Evolutionary conservation across 768 basidiomycete species (phyloP), one percentile per base, ranked within the genome.

Genomic region (Gautieria morchelliformis): DNA sequence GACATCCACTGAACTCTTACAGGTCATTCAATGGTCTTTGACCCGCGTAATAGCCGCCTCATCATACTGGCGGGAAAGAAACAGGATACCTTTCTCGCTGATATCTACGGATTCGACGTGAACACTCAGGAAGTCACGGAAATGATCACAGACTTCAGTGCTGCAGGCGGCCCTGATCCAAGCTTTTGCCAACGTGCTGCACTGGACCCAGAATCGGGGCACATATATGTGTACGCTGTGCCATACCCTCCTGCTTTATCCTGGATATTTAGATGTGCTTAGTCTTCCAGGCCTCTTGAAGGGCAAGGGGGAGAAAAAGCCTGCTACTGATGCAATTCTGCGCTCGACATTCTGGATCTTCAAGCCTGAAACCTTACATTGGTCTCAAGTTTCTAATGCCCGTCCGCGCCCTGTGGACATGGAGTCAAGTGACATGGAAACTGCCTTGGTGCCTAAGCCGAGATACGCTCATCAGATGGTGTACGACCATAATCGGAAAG

Each of bases 1-100:
- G 42, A 56, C 27, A 24, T 48, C 51, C 39, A 44, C 41, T 27
- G 27, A 37, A 27, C 41, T 40, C 5, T 19, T 42, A 32, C 14
- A 30, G 86, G 87, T 0, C 89, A 91, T 69, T 88, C 87, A 4
- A 91, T 92, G 89, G 78, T 89, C 4, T 73, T 89, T 19, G 88
- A 90, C 54, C 72, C 83, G 5, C 69, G 67, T 11, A 69, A 77
- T 0, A 78, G 77, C 37, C 79, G 75, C 0, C 73, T 90, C 15
- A 85, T 80, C 66, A 83, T 91, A 44, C 85, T 90, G 61, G 87
- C 82, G 11, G 89, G 89, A 1, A 83, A 87, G 66, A 75, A 79
- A 17, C 81, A 83, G 27, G 61, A 85, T 22, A 79, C 73, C 58
- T 83, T 82, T 59, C 75, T 87, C 9, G 79, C 83, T 3, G 89